Percentiles rank a stretch among this genome's conserved stretches.
Conservation (phyloP, 2,329 filamentous ascomycete species). For the Curvularia lunata region DNA sequence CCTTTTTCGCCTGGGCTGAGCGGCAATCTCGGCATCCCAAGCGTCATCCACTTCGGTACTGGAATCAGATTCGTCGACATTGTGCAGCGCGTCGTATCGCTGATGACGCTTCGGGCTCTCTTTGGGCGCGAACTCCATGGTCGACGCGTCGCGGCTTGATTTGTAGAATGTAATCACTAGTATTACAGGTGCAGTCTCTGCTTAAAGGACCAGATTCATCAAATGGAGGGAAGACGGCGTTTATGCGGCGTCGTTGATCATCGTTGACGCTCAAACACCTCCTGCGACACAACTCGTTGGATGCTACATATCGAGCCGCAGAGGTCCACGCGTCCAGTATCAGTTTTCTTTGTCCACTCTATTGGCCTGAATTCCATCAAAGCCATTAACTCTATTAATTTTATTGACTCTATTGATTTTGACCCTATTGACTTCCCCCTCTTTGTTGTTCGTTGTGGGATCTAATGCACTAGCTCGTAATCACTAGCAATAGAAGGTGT, state of each 20-base stretch:
- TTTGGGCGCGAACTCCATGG: conserved; percentile 10
- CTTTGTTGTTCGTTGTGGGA: too few relatives aligned
- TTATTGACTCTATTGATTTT: too few relatives aligned
- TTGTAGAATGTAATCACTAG: conserved; percentile 17
- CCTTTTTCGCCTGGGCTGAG: conserved; percentile 13
- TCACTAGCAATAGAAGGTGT: not conserved
- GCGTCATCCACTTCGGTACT: conserved; percentile 40
- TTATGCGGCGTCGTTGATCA: conserved; percentile 6
- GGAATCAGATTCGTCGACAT: conserved; percentile 32
- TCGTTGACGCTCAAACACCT: conserved; percentile 21
- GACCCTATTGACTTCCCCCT: too few relatives aligned
- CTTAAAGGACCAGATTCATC: not conserved
- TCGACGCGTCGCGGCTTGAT: conserved; percentile 24
- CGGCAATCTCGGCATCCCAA: conserved; percentile 26
- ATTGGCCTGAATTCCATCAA: too few relatives aligned
- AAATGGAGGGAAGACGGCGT: not conserved
- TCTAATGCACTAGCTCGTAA: too few relatives aligned
- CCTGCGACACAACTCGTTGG: conserved; percentile 40
- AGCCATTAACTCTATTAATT: too few relatives aligned
- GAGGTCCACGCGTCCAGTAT: not conserved
- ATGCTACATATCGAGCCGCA: conserved; percentile 11
- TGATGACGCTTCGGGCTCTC: conserved; percentile 28
- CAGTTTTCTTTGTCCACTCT: not conserved
- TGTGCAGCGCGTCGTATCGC: conserved; percentile 34
- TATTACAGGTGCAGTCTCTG: conserved; percentile 6